Base-by-base conservation (phyloP, 2,329 filamentous ascomycete genomes). In the Mycosphaerelloides madeirae region DNA sequence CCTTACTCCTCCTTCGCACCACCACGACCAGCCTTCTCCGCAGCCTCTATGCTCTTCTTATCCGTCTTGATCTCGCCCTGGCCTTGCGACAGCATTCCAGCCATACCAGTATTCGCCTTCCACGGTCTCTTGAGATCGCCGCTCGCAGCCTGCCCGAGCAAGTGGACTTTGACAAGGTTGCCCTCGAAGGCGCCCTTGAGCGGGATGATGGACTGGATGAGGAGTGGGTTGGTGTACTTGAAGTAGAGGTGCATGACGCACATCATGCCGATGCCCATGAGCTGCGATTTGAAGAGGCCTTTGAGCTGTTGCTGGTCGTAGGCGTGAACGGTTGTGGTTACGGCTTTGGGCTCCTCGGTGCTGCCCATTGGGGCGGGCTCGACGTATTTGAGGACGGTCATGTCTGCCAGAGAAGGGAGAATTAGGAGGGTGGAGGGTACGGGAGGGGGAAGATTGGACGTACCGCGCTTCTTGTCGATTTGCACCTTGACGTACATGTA, bases 221-320 rank as follows among this genome's bases (percentile, higher is more conserved):
- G 77, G 40, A 98, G 86, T 32, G 93, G 93, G 82, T 97, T 98
- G 75, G 90, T 97, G 84, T 97, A 98, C 71, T 96, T 90, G 79
- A 98, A 86, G 83, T 97, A 98, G 51, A 98, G 57, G 75, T 98
- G 93, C 91, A 98, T 97, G 65, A 96, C 87, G 51, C 72, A 82
- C 91, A 98, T 97, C 90, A 98, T 98, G 68, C 80, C 90, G 47
- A 98, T 77, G 49, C 93, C 93, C 87, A 95, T 97, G 62, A 94
- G 73, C 75, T 97, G 91, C 54, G 84, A 80, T 70, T 93, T 93
- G 79, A 91, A 87, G 56, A 88, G 78, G 54, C 80, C 76, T 72
- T 85, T 85, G 65, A 97, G 79, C 75, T 97, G 91, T 60, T 79
- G 74, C 62, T 82, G 77, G 70, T 98, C 93, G 78, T 98, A 98